Conservation (phyloP, 2,329 filamentous ascomycete species). For the Calonectria leucothoes region DNA sequence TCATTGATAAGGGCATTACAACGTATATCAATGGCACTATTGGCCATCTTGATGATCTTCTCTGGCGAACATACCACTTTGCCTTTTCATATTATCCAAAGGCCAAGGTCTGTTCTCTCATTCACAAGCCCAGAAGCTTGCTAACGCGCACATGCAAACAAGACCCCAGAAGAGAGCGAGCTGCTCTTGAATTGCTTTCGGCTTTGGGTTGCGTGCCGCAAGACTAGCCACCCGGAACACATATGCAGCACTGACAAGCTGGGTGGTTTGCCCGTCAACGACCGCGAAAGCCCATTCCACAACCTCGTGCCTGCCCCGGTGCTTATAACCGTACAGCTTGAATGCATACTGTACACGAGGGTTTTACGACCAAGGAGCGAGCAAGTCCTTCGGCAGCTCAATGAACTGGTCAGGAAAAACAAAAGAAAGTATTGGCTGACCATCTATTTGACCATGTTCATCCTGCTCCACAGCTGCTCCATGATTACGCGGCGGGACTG, state of each 20-base stretch:
- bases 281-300: background rate
- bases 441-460: background rate
- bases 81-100: background rate
- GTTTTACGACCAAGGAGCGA: background rate
- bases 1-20: background rate
- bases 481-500: slow-evolving; percentile 6
- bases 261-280: background rate
- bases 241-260: background rate
- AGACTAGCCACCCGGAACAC: background rate
- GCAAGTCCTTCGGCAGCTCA: background rate
- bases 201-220: background rate
- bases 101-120: background rate
- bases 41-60: background rate
- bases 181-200: background rate
- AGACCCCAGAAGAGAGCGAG: background rate
- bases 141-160: background rate
- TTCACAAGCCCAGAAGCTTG: background rate
- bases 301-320: background rate
- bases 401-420: background rate
- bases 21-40: background rate
- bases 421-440: background rate
- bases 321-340: background rate
- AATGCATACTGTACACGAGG: background rate
- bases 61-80: background rate
- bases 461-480: slow-evolving; percentile 1